A percentile compares a stretch with the other conserved stretches of the same genome.
phyloP scores from a whole-genome alignment of 2,329 filamentous ascomycete species.

The Dendrostoma leiphaemia region DNA sequence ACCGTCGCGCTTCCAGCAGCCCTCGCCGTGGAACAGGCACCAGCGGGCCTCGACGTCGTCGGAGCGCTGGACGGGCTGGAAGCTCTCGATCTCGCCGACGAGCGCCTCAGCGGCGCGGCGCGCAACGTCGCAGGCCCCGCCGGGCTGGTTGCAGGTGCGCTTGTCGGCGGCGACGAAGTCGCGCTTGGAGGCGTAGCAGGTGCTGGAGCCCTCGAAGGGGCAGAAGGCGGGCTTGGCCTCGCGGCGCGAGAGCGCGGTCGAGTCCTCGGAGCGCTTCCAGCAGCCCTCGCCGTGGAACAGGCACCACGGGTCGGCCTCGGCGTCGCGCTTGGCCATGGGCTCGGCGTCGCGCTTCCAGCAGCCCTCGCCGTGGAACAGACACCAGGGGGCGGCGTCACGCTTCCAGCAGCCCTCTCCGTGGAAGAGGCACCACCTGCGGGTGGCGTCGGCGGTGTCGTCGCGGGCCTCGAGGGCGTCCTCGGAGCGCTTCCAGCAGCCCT shows the following conservation, averaged over 20 bases:
- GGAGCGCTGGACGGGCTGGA: constrained; percentile 9
- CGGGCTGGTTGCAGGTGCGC: constrained; percentile 35
- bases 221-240: constrained; percentile 13
- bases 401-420: constrained; percentile 15
- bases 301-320: constrained; percentile 19
- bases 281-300: constrained; percentile 29
- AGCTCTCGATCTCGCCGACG: constrained; percentile 27
- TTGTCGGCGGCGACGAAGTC: constrained; percentile 22
- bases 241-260: background rate
- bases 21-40: constrained; percentile 29
- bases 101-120: constrained; percentile 38
- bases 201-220: constrained; percentile 22
- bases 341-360: constrained; percentile 15
- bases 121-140: constrained; percentile 40
- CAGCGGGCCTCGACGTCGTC: constrained; percentile 22
- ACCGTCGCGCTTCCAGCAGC: constrained; percentile 33
- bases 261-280: constrained; percentile 27
- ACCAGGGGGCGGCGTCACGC: constrained; percentile 8
- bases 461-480: constrained; percentile 4
- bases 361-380: constrained; percentile 5
- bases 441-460: constrained; percentile 10
- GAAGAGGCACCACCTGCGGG: constrained; percentile 15
- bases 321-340: constrained; percentile 16
- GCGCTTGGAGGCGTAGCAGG: constrained; percentile 17
- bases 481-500: constrained; percentile 3